Base-by-base conservation (phyloP, 352 stramenopile species). In the Pythium periplocum region DNA sequence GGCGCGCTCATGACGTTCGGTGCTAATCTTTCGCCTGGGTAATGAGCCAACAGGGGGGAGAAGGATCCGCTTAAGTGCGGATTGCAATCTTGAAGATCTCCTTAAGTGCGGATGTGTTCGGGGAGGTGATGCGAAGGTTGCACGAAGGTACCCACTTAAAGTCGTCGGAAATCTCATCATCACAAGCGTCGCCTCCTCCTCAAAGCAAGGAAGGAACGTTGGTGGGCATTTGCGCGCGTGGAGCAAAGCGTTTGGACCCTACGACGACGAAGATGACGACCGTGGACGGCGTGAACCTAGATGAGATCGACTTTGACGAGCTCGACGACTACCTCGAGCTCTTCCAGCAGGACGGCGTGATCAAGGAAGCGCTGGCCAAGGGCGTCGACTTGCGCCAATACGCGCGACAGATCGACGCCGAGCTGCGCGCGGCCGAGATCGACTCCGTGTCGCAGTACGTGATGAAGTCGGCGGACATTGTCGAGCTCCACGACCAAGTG, bases 331-430 rank as follows among this genome's bases (percentile, higher is more conserved):
- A 97, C 71, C 62, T 98, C 43, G 90, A 94, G 71, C 70, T 90
- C n/a, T 98, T 98, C 68, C 92, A 97, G 70, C 81, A 97, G 62
- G 89, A 97, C 48, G 86, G 87, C 53, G 81, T 96, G 45, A 95
- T 98, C 60, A 92, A 94, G 51, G 84, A 98, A 54, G 90, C 92
- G 41, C 66, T 98, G 41, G 74, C 78, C 40, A 69, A 96, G 57
- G 92, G 92, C 53, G 87, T 97, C 40, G 92, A 98, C 53, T 62
- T 98, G 50, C 79, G 85, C 37, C 74, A 91, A 59, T 98, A 98
- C 64, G 80, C 87, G 37, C 71, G 83, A 43, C 84, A 97, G 71
- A 96, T 98, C 55, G 88, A 96, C 56, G 61, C 76, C 12, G 88
- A 97, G 57, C 69, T 97, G 35, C 79, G 83, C 37, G 79, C 74